Evolutionary conservation across 1,139 yeast species (phyloP), one percentile per base, ranked within the genome.

Genomic region (Tardiomyces depauwii): DNA sequence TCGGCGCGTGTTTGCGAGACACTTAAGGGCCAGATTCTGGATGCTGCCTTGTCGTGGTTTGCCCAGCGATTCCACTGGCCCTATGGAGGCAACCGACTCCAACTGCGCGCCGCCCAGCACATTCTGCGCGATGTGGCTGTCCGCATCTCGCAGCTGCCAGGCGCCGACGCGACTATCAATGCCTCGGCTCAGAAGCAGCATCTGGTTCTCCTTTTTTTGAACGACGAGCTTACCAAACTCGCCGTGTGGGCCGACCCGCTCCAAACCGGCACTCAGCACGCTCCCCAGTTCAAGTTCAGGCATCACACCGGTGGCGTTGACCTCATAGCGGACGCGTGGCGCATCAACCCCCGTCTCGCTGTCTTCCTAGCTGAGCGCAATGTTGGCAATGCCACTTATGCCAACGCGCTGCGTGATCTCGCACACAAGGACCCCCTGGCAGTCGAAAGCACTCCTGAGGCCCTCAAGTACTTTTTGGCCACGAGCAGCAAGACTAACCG

Each of bases 31-130:
- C 65, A 74, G 11, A 72, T 87, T 19, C 64, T 84, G 38, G 76
- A 77, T 48, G 89, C 88, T 13, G 76, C 82, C 0, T 70, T 91
- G 45, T 71, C 82, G 3, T 89, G 97, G 96, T 91, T 88, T 63
- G 72, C 72, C 38, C 74, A 70, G 46, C 70, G 76, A 21, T 71
- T 78, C 2, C 70, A 74, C 16, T 83, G 82, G 70, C 96, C 98
- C 10, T 88, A 74, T 66, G 97, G 97, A 1, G 82, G 89, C 12
- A 87, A 89, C 60, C 71, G 76, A 42, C 66, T 86, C 53, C 80
- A 80, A 59, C 78, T 82, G 43, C 78, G 78, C 53, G 78, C 88
- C 2, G 96, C 88, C 57, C 72, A 75, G 54, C 70, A 74, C 6
- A 64, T 82, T 44, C 68, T 89, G 54, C 51, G 56, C 14, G 58